Evolutionary conservation across 2,329 filamentous ascomycete genomes (phyloP).

Genomic region (Leptoxyphium fumago): DNA sequence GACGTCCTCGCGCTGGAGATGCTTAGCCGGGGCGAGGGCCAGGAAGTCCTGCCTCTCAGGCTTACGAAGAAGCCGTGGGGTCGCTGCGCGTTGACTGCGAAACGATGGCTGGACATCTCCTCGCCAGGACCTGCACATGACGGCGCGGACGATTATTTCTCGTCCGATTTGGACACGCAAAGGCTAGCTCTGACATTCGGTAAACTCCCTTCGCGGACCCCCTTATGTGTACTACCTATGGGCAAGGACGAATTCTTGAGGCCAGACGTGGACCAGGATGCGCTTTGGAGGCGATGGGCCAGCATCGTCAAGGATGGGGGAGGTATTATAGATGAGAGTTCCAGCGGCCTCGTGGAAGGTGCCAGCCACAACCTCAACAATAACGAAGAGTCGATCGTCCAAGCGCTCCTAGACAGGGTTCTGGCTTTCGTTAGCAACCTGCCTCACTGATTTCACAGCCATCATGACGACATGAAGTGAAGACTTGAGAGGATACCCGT

Average conservation of each 20-base stretch:
- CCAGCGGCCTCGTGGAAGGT: slow-evolving; percentile 34
- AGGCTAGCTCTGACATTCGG: slow-evolving; percentile 51
- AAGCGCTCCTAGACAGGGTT: slow-evolving; percentile 37
- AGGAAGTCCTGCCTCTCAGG: slow-evolving; percentile 38
- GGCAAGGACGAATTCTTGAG: slow-evolving; percentile 54
- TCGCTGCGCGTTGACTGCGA: slow-evolving; percentile 36
- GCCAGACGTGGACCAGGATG: slow-evolving; percentile 39
- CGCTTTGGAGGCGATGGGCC: slow-evolving; percentile 44
- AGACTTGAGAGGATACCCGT: too few species aligned
- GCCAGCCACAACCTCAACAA: slow-evolving; percentile 38
- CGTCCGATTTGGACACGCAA: slow-evolving; percentile 53
- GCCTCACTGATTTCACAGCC: slow-evolving; percentile 3
- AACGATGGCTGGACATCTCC: slow-evolving; percentile 43
- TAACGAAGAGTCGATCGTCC: slow-evolving; percentile 31
- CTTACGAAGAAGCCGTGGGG: slow-evolving; percentile 17
- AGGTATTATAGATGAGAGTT: slow-evolving; percentile 32
- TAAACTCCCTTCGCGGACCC: slow-evolving; percentile 33
- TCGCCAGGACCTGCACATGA: slow-evolving; percentile 40
- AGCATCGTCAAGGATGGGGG: slow-evolving; percentile 27
- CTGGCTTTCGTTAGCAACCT: slow-evolving; percentile 30
- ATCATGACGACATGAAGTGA: too few species aligned
- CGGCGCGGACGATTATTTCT: slow-evolving; percentile 78
- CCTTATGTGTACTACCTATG: slow-evolving; percentile 50
- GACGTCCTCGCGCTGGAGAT: slow-evolving; percentile 36
- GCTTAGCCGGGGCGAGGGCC: slow-evolving; percentile 39